Evolutionary conservation across 371 early-diverging fungal species (phyloP).

Genomic region (Lichtheimia corymbifera): DNA sequence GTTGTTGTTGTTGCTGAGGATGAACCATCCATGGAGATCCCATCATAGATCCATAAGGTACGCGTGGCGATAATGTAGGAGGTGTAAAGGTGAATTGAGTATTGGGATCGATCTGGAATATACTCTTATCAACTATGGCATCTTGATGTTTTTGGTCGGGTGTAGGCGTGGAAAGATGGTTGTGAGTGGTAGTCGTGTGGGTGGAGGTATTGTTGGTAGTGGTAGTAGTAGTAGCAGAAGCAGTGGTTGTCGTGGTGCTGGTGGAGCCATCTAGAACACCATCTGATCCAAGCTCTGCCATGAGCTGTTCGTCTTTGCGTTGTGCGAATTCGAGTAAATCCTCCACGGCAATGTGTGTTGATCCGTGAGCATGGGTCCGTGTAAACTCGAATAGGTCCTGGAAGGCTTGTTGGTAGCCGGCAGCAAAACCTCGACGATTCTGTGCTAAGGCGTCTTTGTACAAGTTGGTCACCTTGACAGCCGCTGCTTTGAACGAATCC

Average conservation of each 20-base stretch:
- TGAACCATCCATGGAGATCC: background rate
- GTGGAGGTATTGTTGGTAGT: constrained; percentile 13
- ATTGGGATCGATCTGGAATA: constrained; percentile 49
- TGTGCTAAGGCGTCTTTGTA: constrained; percentile 73
- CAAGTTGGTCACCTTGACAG: constrained; percentile 68
- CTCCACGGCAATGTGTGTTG: constrained; percentile 51
- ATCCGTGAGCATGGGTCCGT: constrained; percentile 42
- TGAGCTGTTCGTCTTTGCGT: constrained; percentile 46
- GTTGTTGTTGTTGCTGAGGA: constrained; percentile 12
- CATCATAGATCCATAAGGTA: too few relatives aligned
- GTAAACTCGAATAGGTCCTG: constrained; percentile 70
- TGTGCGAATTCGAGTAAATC: constrained; percentile 60
- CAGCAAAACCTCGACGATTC: constrained; percentile 59
- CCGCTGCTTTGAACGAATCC: constrained; percentile 71
- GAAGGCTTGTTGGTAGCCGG: constrained; percentile 75
- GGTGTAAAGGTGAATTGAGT: constrained; percentile 46
- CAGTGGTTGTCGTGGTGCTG: constrained; percentile 14
- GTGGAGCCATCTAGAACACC: background rate
- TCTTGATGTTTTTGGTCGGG: background rate
- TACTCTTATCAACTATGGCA: constrained; percentile 11
- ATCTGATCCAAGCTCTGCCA: constrained; percentile 30
- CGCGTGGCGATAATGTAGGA: constrained; percentile 5
- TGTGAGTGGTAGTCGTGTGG: background rate
- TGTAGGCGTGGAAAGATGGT: background rate
- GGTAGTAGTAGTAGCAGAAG: background rate